Base-by-base conservation (phyloP, 495 filamentous ascomycete genomes). In the Tuber aestivum region DNA sequence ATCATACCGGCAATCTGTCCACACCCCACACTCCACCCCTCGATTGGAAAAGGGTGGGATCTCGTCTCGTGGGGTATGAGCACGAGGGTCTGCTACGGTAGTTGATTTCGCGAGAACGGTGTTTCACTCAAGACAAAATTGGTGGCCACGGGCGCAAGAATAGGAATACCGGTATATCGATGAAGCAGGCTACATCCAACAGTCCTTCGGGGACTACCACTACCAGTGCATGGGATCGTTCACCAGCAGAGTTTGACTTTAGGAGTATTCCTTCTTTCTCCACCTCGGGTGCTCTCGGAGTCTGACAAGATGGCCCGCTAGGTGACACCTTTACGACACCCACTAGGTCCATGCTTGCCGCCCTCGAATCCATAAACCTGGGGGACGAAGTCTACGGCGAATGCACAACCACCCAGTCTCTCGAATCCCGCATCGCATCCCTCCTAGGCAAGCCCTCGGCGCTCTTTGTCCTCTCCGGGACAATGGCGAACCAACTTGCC, bases 401-500 rank as follows among this genome's bases (percentile, higher is more conserved):
- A 84, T 94, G 97, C 83, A 87, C 89, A 0, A 93, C 92, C 0
- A 97, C 94, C 40, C 89, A 86, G 61, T 86, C 88, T 72, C 89
- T 97, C 56, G 91, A 93, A 83, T 82, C 85, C 45, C 90, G 91
- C 77, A 86, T 95, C 35, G 91, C 93, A 41, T 83, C 86, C 41
- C 86, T 94, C 7, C 90, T 93, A 3, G 87, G 87, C 77, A 93
- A 95, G 82, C 89, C 92, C 74, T 90, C 89, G 42, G 90, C 88
- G 0, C 86, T 94, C 0, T 89, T 97, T 68, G 93, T 97, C 37
- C 86, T 95, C 70, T 94, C 91, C 0, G 95, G 95, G 6, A 97
- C 95, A 27, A 96, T 97, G 93, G 95, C 91, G 45, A 95, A 95
- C 84, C 92, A 94, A 78, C 84, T 95, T 74, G 89, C 88, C 21